phyloP scores from a whole-genome alignment of 352 stramenopile species.

The Pythium brachiatum region DNA sequence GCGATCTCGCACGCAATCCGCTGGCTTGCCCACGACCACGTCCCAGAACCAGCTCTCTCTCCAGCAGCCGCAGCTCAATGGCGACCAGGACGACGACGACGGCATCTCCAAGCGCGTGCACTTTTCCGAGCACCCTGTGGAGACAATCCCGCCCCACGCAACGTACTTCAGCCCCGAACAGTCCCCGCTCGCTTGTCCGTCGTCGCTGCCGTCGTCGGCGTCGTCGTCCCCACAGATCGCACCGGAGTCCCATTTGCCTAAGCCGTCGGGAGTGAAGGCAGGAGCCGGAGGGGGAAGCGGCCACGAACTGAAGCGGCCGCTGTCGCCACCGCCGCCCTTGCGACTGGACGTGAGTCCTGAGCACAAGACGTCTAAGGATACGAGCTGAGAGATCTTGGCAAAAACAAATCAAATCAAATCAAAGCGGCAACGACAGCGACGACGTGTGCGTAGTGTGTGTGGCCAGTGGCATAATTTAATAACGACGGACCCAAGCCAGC shows the following conservation, averaged over 20 bases:
- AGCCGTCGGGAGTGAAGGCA: not conserved
- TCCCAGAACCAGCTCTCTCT: not conserved
- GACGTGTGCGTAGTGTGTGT: not conserved
- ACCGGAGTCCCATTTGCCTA: slow-evolving; percentile 6
- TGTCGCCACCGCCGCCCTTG: slow-evolving; percentile 10
- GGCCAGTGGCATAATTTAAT: slow-evolving; percentile 3
- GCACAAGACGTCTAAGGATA: not conserved
- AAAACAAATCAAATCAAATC: not conserved
- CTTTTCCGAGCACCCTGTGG: slow-evolving; percentile 39
- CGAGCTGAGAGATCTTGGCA: not conserved
- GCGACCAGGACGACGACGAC: slow-evolving; percentile 10
- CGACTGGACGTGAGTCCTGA: not conserved
- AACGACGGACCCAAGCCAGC: not conserved
- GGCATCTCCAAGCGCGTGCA: slow-evolving; percentile 43
- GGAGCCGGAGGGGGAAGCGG: not conserved
- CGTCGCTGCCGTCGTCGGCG: slow-evolving; percentile 11
- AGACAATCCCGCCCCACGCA: slow-evolving; percentile 36
- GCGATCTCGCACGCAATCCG: slow-evolving; percentile 20
- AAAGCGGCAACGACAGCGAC: not conserved
- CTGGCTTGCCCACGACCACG: slow-evolving; percentile 4
- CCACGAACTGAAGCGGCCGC: slow-evolving; percentile 2
- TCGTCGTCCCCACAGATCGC: slow-evolving; percentile 18
- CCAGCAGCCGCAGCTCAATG: not conserved
- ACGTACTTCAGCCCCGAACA: slow-evolving; percentile 15
- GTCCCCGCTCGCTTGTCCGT: not conserved